Evolutionary conservation across 176 grass and related monocot genomes (phyloP).

Genomic region (Leersia perrieri): DNA sequence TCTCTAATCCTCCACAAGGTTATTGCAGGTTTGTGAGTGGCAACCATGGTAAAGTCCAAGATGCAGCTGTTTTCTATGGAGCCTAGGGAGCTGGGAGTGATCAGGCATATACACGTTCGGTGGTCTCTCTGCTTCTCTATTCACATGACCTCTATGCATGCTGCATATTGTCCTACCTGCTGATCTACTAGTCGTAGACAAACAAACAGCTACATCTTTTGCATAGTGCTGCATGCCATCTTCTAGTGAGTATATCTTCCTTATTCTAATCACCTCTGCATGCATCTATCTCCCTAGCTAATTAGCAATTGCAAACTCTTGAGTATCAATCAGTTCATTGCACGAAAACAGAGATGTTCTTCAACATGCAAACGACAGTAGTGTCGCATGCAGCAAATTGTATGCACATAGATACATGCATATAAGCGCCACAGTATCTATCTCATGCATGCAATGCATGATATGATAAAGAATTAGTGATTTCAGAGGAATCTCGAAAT

Average conservation of each 20-base stretch:
- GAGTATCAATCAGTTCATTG: slow-evolving; percentile 40
- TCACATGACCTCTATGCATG: slow-evolving; percentile 49
- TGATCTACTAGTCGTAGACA: slow-evolving; percentile 21
- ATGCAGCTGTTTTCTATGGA: slow-evolving; percentile 48
- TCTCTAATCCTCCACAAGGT: slow-evolving; percentile 41
- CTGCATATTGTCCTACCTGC: background rate
- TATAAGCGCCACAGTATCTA: slow-evolving; percentile 42
- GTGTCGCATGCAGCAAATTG: slow-evolving; percentile 27
- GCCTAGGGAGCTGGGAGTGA: slow-evolving; percentile 39
- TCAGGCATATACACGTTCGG: slow-evolving; percentile 22
- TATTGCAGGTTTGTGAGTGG: slow-evolving; percentile 40
- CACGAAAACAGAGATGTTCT: slow-evolving; percentile 48
- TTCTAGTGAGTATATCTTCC: slow-evolving; percentile 16
- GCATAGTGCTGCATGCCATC: slow-evolving; percentile 24
- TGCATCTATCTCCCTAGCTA: slow-evolving; percentile 2
- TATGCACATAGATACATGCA: slow-evolving; percentile 5
- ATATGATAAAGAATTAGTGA: slow-evolving; percentile 38
- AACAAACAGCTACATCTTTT: slow-evolving; percentile 49
- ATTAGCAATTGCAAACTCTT: slow-evolving; percentile 1
- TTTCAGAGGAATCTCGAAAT: slow-evolving; percentile 48
- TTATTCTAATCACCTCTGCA: slow-evolving; percentile 34
- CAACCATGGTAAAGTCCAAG: slow-evolving; percentile 59
- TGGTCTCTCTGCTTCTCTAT: slow-evolving; percentile 15
- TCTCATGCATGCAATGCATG: slow-evolving; percentile 29
- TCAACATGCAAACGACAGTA: slow-evolving; percentile 31